Percentiles rank a stretch among this genome's conserved stretches.
These are phyloP conservation scores for Cystobasidium ongulense DNA, from an alignment of 768 basidiomycete species.

Conservation along the genomic window DNA sequence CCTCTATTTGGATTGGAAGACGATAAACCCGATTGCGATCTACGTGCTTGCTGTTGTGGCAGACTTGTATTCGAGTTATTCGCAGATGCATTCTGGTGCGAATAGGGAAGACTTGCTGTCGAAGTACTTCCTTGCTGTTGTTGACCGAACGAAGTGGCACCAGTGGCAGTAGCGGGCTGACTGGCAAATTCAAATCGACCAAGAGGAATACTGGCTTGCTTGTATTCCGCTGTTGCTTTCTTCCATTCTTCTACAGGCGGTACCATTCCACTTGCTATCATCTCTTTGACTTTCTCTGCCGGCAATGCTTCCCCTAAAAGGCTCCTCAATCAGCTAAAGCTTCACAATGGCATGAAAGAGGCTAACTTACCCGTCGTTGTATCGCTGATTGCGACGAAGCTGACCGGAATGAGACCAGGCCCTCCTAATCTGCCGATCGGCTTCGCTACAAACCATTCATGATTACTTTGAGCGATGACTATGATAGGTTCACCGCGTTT, in stretches of 20 bases:
- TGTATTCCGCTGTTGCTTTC: constrained; percentile 85
- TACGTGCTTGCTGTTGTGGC: background rate
- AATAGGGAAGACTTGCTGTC: background rate
- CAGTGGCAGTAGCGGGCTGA: constrained; percentile 9
- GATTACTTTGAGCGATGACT: constrained; percentile 98
- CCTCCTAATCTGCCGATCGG: constrained; percentile 90
- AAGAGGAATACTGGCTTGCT: constrained; percentile 87
- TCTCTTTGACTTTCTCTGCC: constrained; percentile 56
- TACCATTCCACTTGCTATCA: constrained; percentile 79
- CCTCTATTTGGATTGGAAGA: background rate
- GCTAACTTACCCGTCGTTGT: constrained; percentile 57
- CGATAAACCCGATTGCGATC: background rate
- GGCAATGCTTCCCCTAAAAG: constrained; percentile 54
- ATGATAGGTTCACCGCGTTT: constrained; percentile 88
- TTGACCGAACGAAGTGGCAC: background rate
- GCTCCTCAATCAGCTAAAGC: background rate
- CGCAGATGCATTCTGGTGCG: background rate
- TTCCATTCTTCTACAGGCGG: constrained; percentile 99
- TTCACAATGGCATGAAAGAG: background rate
- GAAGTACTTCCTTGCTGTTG: background rate
- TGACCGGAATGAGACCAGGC: constrained; percentile 91
- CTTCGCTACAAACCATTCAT: constrained; percentile 99
- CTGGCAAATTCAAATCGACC: constrained; percentile 66
- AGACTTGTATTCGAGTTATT: background rate
- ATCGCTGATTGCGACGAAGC: constrained; percentile 94